Conservation (phyloP, 2,329 filamentous ascomycete species). For the Saccharata proteae region DNA sequence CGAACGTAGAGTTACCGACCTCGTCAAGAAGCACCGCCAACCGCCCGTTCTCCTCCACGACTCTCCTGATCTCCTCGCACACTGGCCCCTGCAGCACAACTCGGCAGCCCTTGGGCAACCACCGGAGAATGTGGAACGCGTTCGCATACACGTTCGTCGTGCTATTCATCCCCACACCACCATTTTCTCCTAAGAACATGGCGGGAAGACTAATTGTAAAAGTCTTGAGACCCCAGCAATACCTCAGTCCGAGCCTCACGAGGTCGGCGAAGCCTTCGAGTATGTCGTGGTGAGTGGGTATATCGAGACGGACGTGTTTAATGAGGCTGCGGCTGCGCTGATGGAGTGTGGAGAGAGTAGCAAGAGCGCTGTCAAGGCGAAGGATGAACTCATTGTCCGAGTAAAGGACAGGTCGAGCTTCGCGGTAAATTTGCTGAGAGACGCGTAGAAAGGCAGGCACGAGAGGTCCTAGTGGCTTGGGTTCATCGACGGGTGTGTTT, state of each 20-base stretch:
- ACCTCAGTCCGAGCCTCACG: slow-evolving; percentile 32
- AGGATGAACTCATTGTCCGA: slow-evolving; percentile 28
- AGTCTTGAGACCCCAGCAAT: slow-evolving; percentile 32
- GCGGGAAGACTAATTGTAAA: slow-evolving; percentile 28
- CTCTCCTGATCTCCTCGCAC: slow-evolving; percentile 25
- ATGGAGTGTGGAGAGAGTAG: slow-evolving; percentile 27
- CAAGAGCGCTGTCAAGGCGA: slow-evolving; percentile 24
- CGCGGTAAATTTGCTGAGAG: slow-evolving; percentile 28
- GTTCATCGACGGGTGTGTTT: too few relatives aligned
- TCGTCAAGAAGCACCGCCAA: slow-evolving; percentile 30
- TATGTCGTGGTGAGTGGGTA: slow-evolving; percentile 34
- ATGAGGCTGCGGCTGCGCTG: slow-evolving; percentile 32
- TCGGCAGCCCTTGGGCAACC: slow-evolving; percentile 31
- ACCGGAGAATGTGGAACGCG: slow-evolving; percentile 34
- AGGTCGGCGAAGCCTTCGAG: slow-evolving; percentile 34
- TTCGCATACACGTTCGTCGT: slow-evolving; percentile 34
- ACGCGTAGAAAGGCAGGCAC: slow-evolving; percentile 26
- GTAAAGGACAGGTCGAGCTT: slow-evolving; percentile 30
- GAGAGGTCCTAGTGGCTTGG: too few relatives aligned
- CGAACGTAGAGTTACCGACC: too few relatives aligned
- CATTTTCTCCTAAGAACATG: slow-evolving; percentile 18
- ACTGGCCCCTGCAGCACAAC: slow-evolving; percentile 29
- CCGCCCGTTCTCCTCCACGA: slow-evolving; percentile 31
- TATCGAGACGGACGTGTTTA: slow-evolving; percentile 31
- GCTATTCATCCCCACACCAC: too few relatives aligned